Conservation (phyloP, 345 rosid genomes). For the Abelmoschus esculentus region DNA sequence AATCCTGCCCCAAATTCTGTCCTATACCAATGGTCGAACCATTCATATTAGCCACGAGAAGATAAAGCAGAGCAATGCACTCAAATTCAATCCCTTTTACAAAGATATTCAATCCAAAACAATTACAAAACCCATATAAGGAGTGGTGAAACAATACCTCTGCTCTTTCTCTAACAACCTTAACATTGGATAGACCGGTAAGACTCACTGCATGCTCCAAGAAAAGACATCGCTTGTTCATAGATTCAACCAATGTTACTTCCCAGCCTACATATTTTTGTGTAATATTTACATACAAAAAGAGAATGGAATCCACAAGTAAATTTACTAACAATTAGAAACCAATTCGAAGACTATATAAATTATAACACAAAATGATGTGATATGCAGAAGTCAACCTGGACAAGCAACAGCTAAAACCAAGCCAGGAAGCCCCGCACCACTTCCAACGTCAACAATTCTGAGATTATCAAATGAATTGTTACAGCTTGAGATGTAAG, state of each 20-base stretch:
- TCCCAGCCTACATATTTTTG: conserved; percentile 47
- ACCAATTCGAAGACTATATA: not conserved
- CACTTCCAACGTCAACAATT: conserved; percentile 80
- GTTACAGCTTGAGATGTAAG: conserved; percentile 33
- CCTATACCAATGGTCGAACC: conserved; percentile 26
- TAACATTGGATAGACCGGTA: conserved; percentile 57
- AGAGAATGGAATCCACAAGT: not conserved
- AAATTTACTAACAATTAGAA: not conserved
- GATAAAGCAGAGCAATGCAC: not conserved
- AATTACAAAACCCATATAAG: not conserved
- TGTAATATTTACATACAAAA: not conserved
- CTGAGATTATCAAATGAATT: conserved; percentile 30
- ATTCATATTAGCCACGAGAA: conserved; percentile 4
- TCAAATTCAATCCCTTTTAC: not conserved
- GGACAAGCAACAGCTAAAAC: conserved; percentile 78
- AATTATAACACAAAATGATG: not conserved
- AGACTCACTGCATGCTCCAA: conserved; percentile 67
- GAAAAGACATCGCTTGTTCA: conserved; percentile 78
- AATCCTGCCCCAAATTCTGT: conserved; percentile 68
- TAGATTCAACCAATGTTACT: conserved; percentile 79
- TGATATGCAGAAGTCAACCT: conserved; percentile 23
- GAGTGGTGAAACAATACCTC: conserved; percentile 37
- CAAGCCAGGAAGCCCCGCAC: conserved; percentile 88
- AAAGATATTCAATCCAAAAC: not conserved
- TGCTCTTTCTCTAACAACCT: conserved; percentile 77